Evolutionary conservation across 2,329 filamentous ascomycete species (phyloP).

Genomic region (Elsinoe ampelina): DNA sequence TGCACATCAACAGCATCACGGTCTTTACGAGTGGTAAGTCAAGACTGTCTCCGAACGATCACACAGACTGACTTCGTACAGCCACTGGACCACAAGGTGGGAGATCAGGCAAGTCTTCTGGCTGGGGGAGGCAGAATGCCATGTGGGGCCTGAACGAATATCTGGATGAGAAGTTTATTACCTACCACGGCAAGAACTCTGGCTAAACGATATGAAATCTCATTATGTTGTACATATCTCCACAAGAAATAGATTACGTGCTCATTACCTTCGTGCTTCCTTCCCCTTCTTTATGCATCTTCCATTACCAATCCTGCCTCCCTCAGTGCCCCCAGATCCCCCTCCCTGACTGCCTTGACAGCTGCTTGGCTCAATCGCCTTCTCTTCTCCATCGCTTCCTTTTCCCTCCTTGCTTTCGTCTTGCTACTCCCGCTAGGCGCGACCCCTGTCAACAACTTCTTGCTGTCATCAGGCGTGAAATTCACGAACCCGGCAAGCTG

Average conservation of each 20-base stretch:
- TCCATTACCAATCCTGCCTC: slow-evolving; percentile 31
- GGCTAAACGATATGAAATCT: not conserved
- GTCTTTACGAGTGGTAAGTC: slow-evolving; percentile 24
- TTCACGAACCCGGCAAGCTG: slow-evolving; percentile 63
- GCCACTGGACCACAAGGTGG: slow-evolving; percentile 21
- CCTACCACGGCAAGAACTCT: slow-evolving; percentile 22
- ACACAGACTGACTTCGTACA: not conserved
- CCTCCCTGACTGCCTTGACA: slow-evolving; percentile 58
- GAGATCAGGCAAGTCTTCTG: slow-evolving; percentile 19
- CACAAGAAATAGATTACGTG: not conserved
- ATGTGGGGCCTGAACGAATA: slow-evolving; percentile 20
- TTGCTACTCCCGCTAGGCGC: slow-evolving; percentile 86
- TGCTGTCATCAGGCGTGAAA: slow-evolving; percentile 72
- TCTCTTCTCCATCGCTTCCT: slow-evolving; percentile 72
- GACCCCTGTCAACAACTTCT: slow-evolving; percentile 75
- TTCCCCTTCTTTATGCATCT: not conserved
- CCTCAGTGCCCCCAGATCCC: slow-evolving; percentile 44
- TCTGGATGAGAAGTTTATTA: slow-evolving; percentile 28
- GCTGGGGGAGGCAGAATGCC: slow-evolving; percentile 22
- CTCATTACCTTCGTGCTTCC: not conserved
- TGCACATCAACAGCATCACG: slow-evolving; percentile 41
- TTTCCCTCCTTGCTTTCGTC: slow-evolving; percentile 86
- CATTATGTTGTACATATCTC: slow-evolving; percentile 1
- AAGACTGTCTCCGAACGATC: not conserved
- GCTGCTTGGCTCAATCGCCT: slow-evolving; percentile 59